A percentile compares a stretch with the other conserved stretches of the same genome.
Conservation (phyloP, 139 green algal species). For the Pseudopediastrum boryanum region DNA sequence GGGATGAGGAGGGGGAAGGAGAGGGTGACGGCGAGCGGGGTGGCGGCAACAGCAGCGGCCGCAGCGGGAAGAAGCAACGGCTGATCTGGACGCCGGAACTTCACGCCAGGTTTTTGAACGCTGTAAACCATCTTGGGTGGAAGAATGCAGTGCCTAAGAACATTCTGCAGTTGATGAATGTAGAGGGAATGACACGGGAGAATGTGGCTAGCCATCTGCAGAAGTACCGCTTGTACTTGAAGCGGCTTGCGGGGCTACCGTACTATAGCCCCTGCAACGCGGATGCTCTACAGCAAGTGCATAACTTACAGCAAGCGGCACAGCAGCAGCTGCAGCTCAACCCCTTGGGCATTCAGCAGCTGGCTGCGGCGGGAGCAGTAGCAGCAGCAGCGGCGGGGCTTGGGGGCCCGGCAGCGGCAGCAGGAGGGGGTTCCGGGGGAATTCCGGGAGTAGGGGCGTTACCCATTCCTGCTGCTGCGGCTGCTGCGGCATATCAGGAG, state of each 20-base stretch:
- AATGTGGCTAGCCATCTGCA: constrained; percentile 92
- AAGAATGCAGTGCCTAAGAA: constrained; percentile 56
- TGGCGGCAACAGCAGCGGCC: background rate
- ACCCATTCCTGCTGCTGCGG: too few relatives aligned
- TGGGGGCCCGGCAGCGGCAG: background rate
- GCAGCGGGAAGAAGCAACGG: constrained; percentile 54
- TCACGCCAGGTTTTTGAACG: constrained; percentile 72
- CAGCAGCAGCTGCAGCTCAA: background rate
- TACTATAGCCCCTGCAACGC: background rate
- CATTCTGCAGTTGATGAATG: constrained; percentile 86
- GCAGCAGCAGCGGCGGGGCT: constrained; percentile 16
- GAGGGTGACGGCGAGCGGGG: background rate
- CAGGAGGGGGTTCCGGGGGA: too few relatives aligned
- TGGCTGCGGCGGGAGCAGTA: constrained; percentile 6
- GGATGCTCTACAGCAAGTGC: constrained; percentile 11
- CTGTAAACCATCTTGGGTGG: constrained; percentile 68
- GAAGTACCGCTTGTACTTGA: constrained; percentile 77
- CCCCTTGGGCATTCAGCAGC: background rate
- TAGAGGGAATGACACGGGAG: constrained; percentile 92
- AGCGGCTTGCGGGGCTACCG: constrained; percentile 19
- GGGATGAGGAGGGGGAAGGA: background rate
- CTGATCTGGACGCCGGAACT: constrained; percentile 82
- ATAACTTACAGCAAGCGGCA: constrained; percentile 5
- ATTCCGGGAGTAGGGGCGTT: too few relatives aligned
- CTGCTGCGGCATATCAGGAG: too few relatives aligned